Evolutionary conservation across 148 eudicot genomes (phyloP), one percentile per base, ranked within the genome.

Genomic region (Nepenthes gracilis): DNA sequence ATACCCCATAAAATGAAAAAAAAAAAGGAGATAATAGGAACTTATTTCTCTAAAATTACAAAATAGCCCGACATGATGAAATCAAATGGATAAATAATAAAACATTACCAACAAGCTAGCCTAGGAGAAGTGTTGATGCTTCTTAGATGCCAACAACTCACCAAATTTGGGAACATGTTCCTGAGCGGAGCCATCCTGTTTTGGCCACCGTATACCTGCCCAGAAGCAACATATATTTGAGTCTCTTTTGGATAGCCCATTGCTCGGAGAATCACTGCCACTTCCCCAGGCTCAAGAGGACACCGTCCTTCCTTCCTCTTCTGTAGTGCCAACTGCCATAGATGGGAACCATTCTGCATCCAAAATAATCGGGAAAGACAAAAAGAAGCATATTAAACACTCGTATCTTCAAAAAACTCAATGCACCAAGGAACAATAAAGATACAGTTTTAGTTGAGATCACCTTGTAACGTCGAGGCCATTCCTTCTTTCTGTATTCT

Each of bases 251-350:
- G 84, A 57, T 93, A 93, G 45, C 99, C 99, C 99, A 93, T 93
- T 37, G 95, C 99, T 49, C 96, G 81, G 11, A 93, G 83, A 78
- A 88, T 84, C 65, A 93, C 95, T 12, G 99, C 99, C 67, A 93
- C 99, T 72, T 93, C 99, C 60, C 91, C 99, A 51, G 99, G 99
- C 68, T 93, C 99, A 64, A 93, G 96, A 48, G 99, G 99, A 47
- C 99, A 93, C n/a, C 99, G 83, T 43, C 99, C 99, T 74, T 93
- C 99, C 83, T 93, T 93, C 66, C 99, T 74, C 70, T 93, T 93
- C 70, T 93, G 99, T 53, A 93, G 81, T 59, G 96, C 95, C 65
- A 86, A 73, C 59, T 94, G 73, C 99, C 99, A 93, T 54, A 93
- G 65, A 77, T 93, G 99, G 77, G 96, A 93, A 56, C 99, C 99